Evolutionary conservation across 1,284 basidiomycete genomes (phyloP).

Genomic region (Singerocomus inundabilis): DNA sequence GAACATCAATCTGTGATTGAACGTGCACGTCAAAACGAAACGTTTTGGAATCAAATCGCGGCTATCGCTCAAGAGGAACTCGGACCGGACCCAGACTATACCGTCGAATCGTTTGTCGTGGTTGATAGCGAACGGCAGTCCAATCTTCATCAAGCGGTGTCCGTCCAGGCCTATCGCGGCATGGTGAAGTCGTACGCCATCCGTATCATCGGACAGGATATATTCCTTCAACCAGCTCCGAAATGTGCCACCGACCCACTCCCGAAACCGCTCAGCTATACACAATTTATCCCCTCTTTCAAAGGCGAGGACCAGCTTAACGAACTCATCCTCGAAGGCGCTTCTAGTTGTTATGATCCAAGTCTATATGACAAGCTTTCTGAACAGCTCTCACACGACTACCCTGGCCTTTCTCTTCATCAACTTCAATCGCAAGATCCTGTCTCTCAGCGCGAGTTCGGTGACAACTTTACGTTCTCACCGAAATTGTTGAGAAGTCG

Average conservation of each 20-base stretch:
- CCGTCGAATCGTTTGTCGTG: slow-evolving; percentile 44
- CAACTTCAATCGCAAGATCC: slow-evolving; percentile 66
- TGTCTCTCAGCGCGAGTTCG: slow-evolving; percentile 71
- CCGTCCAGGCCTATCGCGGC: slow-evolving; percentile 67
- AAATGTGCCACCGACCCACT: slow-evolving; percentile 33
- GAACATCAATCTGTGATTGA: slow-evolving; percentile 70
- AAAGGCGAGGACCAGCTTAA: slow-evolving; percentile 58
- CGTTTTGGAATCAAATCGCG: slow-evolving; percentile 66
- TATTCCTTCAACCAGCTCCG: slow-evolving; percentile 53
- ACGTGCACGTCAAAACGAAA: slow-evolving; percentile 49
- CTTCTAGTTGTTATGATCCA: slow-evolving; percentile 68
- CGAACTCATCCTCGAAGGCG: slow-evolving; percentile 65
- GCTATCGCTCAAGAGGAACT: slow-evolving; percentile 62
- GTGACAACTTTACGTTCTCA: slow-evolving; percentile 77
- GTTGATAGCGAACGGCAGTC: slow-evolving; percentile 57
- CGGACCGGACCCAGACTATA: slow-evolving; percentile 65
- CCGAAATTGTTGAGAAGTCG: slow-evolving; percentile 50
- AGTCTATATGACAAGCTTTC: slow-evolving; percentile 59
- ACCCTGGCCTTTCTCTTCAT: slow-evolving; percentile 57
- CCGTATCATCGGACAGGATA: slow-evolving; percentile 69
- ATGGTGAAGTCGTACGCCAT: slow-evolving; percentile 75
- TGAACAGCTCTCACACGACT: slow-evolving; percentile 44
- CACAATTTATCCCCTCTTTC: slow-evolving; percentile 54
- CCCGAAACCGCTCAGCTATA: slow-evolving; percentile 57
- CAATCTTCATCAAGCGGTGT: slow-evolving; percentile 58